Base-by-base conservation (phyloP, 2,329 filamentous ascomycete species). In the Botrytis medusae region DNA sequence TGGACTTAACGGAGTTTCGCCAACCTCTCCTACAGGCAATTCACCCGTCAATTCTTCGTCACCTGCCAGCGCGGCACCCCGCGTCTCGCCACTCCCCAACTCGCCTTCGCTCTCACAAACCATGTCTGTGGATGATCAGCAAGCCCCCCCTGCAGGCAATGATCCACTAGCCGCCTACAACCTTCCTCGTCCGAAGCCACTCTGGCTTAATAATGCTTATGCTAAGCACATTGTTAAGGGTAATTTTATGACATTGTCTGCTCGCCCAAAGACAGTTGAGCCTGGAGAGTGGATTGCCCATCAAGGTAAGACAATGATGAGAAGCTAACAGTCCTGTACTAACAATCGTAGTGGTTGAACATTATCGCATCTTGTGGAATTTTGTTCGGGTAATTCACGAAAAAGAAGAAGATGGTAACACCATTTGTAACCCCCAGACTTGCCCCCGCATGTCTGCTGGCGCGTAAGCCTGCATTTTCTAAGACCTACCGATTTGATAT, bases 401-500 rank as follows among this genome's bases (percentile, higher is more conserved):
- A 80, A 91, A 92, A 79, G 94, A 97, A 81, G 90, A 92, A 68
- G 90, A 92, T 76, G 92, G 92, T 51, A 86, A 86, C 72, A 89
- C 92, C 4, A 92, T 97, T 78, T 98, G 95, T 86, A 98, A 96
- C 82, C 86, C 92, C 59, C 89, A 89, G 74, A 91, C 89, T 67
- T 98, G 95, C 80, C 94, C 95, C 64, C 93, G 92, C 74, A 98
- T 97, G 93, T 97, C 95, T 74, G 96, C 96, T 79, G 95, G 95
- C 83, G 87, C 90, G 95, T 97, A 86, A 86, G 94, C 90, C 29
- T 40, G 46, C 9, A 73, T 29, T 61, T 32, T 51, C 25, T 54
- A 32, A 59, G 8, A 22, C 14, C 25, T n/a, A 12, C n/a, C 46
- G 46, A 71, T 32, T 37, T 54, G 16, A 65, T 40, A 75, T 51